Evolutionary conservation across 225 moss, liverwort and hornwort species (phyloP).

Genomic region (Thuidium tamariscinum): DNA sequence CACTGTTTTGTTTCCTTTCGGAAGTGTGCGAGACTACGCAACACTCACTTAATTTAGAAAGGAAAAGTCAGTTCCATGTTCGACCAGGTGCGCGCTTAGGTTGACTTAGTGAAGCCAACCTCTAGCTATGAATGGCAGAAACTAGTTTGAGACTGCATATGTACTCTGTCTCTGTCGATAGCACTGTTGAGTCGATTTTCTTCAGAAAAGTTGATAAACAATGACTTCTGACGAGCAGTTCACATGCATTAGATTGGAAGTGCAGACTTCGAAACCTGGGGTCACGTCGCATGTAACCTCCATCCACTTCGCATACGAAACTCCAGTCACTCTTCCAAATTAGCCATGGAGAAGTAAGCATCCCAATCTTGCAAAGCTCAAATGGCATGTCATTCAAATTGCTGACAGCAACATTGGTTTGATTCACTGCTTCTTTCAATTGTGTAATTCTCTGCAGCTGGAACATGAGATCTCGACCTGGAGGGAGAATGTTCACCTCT

Average conservation of each 20-base stretch:
- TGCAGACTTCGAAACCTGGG: background rate
- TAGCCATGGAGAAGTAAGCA: background rate
- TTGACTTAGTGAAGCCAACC: too few species aligned
- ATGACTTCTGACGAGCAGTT: background rate
- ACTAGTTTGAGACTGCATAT: background rate
- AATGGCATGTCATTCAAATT: background rate
- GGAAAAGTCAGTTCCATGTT: background rate
- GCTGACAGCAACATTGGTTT: background rate
- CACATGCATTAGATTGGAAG: background rate
- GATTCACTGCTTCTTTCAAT: background rate
- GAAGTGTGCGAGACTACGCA: too few species aligned
- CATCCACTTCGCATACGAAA: background rate
- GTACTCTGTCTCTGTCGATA: background rate
- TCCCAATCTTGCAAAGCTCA: too few species aligned
- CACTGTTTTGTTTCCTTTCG: background rate
- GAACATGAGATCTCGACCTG: too few species aligned
- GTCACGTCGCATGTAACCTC: background rate
- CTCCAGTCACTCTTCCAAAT: background rate
- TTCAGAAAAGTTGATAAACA: too few species aligned
- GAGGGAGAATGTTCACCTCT: too few species aligned
- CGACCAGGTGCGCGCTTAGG: too few species aligned
- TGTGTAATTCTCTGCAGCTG: too few species aligned
- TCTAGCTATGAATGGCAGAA: background rate
- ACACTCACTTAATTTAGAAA: too few species aligned
- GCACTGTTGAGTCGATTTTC: background rate